These are phyloP conservation scores for Xylariaceae sp. DNA, from an alignment of 2,329 filamentous ascomycete genomes.

Conservation along the genomic window DNA sequence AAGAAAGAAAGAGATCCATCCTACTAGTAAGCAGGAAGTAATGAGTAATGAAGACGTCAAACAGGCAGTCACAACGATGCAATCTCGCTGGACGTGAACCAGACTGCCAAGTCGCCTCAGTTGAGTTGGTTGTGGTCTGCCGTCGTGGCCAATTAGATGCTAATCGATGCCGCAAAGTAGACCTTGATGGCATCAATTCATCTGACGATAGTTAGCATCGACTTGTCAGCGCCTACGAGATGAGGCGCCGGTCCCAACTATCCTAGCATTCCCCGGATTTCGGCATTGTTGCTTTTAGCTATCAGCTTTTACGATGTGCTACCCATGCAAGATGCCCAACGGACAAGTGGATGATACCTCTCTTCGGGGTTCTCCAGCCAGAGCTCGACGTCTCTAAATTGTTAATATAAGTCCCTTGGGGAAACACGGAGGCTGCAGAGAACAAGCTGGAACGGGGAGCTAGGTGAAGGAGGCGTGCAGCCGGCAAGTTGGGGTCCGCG, in stretches of 20 bases:
- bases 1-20: too few species aligned
- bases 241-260: background rate
- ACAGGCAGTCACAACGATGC: constrained; percentile 4
- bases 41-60: constrained; percentile 1
- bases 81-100: background rate
- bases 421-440: constrained; percentile 7
- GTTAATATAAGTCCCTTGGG: constrained; percentile 10
- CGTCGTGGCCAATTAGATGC: constrained; percentile 5
- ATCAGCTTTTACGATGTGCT: background rate
- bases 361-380: constrained; percentile 23
- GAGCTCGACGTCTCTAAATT: constrained; percentile 21
- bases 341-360: constrained; percentile 30
- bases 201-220: background rate
- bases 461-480: constrained; percentile 5
- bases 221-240: background rate
- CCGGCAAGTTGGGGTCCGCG: constrained; percentile 16
- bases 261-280: constrained; percentile 9
- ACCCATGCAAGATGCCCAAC: constrained; percentile 26
- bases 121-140: background rate
- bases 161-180: background rate
- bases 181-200: background rate
- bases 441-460: constrained; percentile 1
- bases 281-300: constrained; percentile 8
- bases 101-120: constrained; percentile 7
- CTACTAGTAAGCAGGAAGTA: background rate